These are phyloP conservation scores for Arachis stenosperma DNA, from an alignment of 306 rosid genomes.

Conservation along the genomic window DNA sequence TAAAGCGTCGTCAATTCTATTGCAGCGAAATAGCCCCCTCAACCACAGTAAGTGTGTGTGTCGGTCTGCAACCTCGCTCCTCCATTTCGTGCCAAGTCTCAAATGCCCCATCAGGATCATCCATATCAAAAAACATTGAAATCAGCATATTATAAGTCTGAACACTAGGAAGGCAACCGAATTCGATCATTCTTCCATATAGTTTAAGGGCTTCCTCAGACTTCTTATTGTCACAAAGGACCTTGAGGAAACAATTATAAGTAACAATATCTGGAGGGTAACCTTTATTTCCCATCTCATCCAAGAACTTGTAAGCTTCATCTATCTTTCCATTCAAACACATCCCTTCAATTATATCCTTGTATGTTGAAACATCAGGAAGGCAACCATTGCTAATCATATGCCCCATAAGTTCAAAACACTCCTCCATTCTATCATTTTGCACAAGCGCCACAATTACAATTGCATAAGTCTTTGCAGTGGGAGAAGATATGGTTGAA, in stretches of 20 bases:
- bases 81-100: conserved; percentile 89
- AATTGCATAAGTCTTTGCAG: conserved; percentile 76
- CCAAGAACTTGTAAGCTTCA: conserved; percentile 78
- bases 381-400: conserved; percentile 87
- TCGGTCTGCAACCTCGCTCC: conserved; percentile 55
- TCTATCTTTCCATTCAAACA: conserved; percentile 74
- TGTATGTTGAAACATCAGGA: conserved; percentile 93
- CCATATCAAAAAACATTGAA: conserved; percentile 77
- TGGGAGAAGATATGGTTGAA: conserved; percentile 78
- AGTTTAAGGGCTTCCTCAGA: conserved; percentile 76
- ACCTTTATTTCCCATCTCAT: conserved; percentile 96
- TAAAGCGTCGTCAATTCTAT: conserved; percentile 67
- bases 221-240: conserved; percentile 75
- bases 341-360: conserved; percentile 85
- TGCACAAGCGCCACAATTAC: conserved; percentile 75
- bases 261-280: conserved; percentile 89
- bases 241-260: conserved; percentile 89
- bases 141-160: conserved; percentile 89
- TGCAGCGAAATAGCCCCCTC: conserved; percentile 83
- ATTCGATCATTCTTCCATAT: conserved; percentile 63
- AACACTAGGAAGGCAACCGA: conserved; percentile 75
- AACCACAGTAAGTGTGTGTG: conserved; percentile 71
- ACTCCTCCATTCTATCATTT: conserved; percentile 76
- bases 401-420: conserved; percentile 61
- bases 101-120: conserved; percentile 73